These are phyloP conservation scores for Triticum urartu DNA, from an alignment of 176 grass and related monocot species.

Conservation along the genomic window DNA sequence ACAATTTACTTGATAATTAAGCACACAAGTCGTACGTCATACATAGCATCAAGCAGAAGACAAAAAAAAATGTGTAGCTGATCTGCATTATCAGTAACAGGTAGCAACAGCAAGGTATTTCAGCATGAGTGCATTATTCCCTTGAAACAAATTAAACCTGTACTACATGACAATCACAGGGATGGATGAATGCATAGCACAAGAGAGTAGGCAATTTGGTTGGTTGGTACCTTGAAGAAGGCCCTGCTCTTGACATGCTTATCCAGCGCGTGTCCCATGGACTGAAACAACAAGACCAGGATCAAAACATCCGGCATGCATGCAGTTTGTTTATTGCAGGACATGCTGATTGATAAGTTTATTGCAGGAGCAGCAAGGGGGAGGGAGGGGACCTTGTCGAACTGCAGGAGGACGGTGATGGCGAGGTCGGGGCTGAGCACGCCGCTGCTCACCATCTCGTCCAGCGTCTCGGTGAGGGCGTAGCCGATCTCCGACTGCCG, in stretches of 20 bases:
- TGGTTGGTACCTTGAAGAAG: conserved; percentile 58
- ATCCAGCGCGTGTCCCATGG: conserved; percentile 76
- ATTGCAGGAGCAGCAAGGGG: no score
- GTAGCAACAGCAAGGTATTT: no score
- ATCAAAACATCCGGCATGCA: background rate
- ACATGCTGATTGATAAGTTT: background rate
- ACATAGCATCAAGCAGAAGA: no score
- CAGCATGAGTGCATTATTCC: no score
- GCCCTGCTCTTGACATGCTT: conserved; percentile 83
- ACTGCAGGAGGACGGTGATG: conserved; percentile 80
- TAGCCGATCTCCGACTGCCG: conserved; percentile 71
- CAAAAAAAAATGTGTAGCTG: background rate
- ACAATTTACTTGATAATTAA: no score
- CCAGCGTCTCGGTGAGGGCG: conserved; percentile 73
- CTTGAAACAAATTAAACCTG: background rate
- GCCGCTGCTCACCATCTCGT: conserved; percentile 72
- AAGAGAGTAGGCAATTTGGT: no score
- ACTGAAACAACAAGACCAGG: conserved; percentile 28
- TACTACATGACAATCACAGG: background rate
- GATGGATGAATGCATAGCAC: no score
- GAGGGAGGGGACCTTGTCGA: conserved; percentile 64
- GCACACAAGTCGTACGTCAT: no score
- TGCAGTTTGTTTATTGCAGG: background rate
- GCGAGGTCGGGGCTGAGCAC: conserved; percentile 70
- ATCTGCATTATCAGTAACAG: background rate